Conservation (phyloP, 2,329 filamentous ascomycete genomes). For the Coleophoma eucalyptorum region DNA sequence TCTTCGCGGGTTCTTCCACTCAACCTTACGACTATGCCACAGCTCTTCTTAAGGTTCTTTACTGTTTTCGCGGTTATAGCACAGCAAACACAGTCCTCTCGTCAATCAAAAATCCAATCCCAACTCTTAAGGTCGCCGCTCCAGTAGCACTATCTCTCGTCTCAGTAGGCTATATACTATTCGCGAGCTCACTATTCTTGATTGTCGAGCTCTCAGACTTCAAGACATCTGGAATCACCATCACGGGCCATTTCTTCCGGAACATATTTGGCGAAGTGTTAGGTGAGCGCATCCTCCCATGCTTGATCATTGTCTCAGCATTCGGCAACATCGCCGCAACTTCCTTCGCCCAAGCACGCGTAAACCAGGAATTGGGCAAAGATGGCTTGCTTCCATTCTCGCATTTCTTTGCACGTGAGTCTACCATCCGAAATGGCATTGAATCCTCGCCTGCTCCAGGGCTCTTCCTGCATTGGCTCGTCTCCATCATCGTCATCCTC, state of each 20-base stretch:
- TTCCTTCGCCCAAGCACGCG: conserved; percentile 42
- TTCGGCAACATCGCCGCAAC: conserved; percentile 45
- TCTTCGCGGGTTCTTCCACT: conserved; percentile 35
- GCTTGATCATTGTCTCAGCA: conserved; percentile 41
- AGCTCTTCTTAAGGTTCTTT: conserved; percentile 51
- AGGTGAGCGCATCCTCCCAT: conserved; percentile 37
- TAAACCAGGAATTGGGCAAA: conserved; percentile 42
- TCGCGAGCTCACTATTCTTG: conserved; percentile 56
- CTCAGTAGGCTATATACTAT: conserved; percentile 51
- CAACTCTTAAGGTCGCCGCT: conserved; percentile 52
- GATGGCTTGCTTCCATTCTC: conserved; percentile 43
- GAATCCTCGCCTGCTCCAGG: conserved; percentile 23
- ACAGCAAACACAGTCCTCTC: conserved; percentile 53
- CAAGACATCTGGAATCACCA: conserved; percentile 45
- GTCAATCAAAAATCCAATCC: conserved; percentile 53
- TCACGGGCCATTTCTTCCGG: conserved; percentile 54
- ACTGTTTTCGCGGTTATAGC: conserved; percentile 50
- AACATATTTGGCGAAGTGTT: conserved; percentile 44
- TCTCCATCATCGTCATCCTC: conserved; percentile 52
- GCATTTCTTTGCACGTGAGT: conserved; percentile 21
- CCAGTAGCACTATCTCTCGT: conserved; percentile 50
- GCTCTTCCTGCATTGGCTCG: conserved; percentile 55
- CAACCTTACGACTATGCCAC: conserved; percentile 42
- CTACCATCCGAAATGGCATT: background rate
- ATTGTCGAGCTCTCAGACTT: conserved; percentile 54